These are phyloP conservation scores for Penicillium silybi DNA, from an alignment of 495 filamentous ascomycete species.

Conservation along the genomic window DNA sequence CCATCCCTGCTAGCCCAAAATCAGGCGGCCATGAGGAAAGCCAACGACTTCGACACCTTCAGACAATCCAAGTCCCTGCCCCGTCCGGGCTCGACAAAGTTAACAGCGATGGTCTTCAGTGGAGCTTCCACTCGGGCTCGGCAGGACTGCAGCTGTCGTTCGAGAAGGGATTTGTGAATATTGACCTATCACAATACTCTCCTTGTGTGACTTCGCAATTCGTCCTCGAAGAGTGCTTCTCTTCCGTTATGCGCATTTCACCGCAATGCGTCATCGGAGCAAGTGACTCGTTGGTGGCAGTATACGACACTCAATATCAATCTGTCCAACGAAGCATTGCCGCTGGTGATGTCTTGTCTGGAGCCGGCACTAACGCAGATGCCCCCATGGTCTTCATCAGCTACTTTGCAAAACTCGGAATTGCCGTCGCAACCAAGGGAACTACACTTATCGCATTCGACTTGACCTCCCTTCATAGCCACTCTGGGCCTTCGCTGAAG, in stretches of 20 bases:
- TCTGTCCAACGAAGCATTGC: conserved; percentile 57
- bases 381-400: conserved; percentile 42
- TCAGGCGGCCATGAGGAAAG: conserved; percentile 25
- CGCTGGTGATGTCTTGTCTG: conserved; percentile 38
- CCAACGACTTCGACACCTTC: conserved; percentile 37
- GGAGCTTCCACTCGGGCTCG: conserved; percentile 44
- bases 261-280: conserved; percentile 44
- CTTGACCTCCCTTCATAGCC: conserved; percentile 52
- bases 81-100: conserved; percentile 23
- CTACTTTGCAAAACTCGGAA: conserved; percentile 60
- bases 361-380: conserved; percentile 15
- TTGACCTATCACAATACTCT: conserved; percentile 45
- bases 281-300: conserved; percentile 41
- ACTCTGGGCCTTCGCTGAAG: conserved; percentile 47
- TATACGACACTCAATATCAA: conserved; percentile 65
- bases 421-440: conserved; percentile 56
- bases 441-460: conserved; percentile 58
- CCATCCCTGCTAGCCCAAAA: conserved; percentile 28
- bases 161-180: conserved; percentile 39
- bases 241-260: conserved; percentile 44
- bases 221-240: conserved; percentile 39
- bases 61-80: conserved; percentile 35
- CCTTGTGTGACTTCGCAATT: conserved; percentile 41
- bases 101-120: conserved; percentile 28
- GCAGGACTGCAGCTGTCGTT: conserved; percentile 43